phyloP scores from a whole-genome alignment of 2,329 filamentous ascomycete species.

The Amylocarpus encephaloides region DNA sequence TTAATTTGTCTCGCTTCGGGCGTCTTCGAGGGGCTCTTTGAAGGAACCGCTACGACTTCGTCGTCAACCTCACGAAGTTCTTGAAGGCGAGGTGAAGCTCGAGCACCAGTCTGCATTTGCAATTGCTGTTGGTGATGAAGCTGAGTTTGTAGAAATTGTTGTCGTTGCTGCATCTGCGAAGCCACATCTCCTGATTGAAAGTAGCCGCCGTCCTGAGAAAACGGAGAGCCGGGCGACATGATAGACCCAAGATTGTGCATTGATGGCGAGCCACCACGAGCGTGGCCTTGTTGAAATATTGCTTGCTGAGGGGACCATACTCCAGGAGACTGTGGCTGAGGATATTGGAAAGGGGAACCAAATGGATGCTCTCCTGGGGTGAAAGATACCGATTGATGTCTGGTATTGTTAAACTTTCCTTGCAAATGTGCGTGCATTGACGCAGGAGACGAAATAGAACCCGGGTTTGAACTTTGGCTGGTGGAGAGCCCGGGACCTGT shows the following conservation, averaged over 20 bases:
- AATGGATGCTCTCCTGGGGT: slow-evolving; percentile 52
- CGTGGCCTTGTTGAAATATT: slow-evolving; percentile 44
- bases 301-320: slow-evolving; percentile 53
- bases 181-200: slow-evolving; percentile 34
- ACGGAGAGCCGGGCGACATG: slow-evolving; percentile 59
- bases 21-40: slow-evolving; percentile 48
- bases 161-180: slow-evolving; percentile 41
- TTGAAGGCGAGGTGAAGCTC: slow-evolving; percentile 57
- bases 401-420: slow-evolving; percentile 60
- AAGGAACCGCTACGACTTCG: slow-evolving; percentile 36
- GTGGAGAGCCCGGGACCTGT: slow-evolving; percentile 53
- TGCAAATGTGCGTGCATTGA: slow-evolving; percentile 55
- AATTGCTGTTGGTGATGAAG: slow-evolving; percentile 43
- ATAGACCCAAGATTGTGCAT: slow-evolving; percentile 47
- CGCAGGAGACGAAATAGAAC: slow-evolving; percentile 64
- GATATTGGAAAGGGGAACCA: slow-evolving; percentile 60
- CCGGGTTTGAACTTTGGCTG: slow-evolving; percentile 55
- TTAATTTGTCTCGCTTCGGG: slow-evolving; percentile 54
- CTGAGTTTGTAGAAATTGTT: slow-evolving; percentile 44
- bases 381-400: slow-evolving; percentile 62
- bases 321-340: slow-evolving; percentile 54
- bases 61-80: slow-evolving; percentile 71
- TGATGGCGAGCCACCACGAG: slow-evolving; percentile 59
- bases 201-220: slow-evolving; percentile 37
- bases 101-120: slow-evolving; percentile 34